Conservation (phyloP, 768 basidiomycete species). For the Saitozyma sp. region DNA sequence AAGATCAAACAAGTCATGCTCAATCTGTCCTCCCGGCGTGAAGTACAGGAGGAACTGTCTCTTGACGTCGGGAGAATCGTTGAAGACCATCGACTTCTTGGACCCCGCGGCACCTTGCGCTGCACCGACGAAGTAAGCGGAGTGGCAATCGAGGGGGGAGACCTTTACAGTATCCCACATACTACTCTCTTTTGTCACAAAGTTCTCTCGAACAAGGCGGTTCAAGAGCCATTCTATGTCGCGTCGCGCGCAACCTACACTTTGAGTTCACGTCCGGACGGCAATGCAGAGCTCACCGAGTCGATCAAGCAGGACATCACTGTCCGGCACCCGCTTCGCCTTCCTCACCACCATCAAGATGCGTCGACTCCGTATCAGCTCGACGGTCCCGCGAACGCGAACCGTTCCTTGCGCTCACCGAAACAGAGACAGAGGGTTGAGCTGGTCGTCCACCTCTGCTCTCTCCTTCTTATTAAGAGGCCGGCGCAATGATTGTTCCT, state of each 20-base stretch:
- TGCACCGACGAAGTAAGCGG: too few species aligned
- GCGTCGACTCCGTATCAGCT: too few species aligned
- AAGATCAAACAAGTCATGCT: neutral
- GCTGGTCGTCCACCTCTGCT: neutral
- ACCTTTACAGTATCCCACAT: too few species aligned
- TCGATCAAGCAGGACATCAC: too few species aligned
- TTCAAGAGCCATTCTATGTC: neutral
- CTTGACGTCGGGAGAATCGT: neutral
- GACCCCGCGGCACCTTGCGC: too few species aligned
- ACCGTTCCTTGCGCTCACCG: neutral
- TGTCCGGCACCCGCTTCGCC: too few species aligned
- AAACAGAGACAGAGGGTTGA: neutral
- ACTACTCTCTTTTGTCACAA: constrained; percentile 1
- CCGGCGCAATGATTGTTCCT: neutral
- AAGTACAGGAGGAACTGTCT: constrained; percentile 5
- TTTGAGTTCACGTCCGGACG: too few species aligned
- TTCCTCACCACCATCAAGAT: too few species aligned
- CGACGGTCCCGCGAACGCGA: too few species aligned
- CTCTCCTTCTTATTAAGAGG: neutral
- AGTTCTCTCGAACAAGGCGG: neutral
- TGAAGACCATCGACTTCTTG: too few species aligned
- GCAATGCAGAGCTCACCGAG: too few species aligned
- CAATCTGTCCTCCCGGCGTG: constrained; percentile 1
- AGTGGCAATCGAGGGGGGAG: too few species aligned
- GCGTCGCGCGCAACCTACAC: neutral